Evolutionary conservation across 257 asterid genomes (phyloP).

Genomic region (Verbena officinalis): DNA sequence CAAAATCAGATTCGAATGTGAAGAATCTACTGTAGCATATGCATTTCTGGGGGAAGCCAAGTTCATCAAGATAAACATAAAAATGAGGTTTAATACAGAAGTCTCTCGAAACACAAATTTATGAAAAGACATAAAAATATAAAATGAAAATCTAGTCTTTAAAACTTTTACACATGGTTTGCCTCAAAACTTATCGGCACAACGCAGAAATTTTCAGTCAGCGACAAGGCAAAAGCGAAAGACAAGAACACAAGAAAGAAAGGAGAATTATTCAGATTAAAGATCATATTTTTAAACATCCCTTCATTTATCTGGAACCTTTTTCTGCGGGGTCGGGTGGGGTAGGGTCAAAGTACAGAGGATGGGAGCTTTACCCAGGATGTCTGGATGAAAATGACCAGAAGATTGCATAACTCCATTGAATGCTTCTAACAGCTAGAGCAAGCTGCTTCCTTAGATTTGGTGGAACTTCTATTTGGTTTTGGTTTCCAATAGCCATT

Average conservation of each 20-base stretch:
- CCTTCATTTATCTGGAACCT: not conserved
- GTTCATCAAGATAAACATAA: not conserved
- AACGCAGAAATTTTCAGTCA: not conserved
- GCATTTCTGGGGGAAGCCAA: conserved; percentile 8
- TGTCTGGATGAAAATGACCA: conserved; percentile 72
- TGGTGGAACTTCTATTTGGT: conserved; percentile 37
- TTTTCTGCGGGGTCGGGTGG: not conserved
- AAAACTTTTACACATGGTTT: not conserved
- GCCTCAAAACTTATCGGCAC: not conserved
- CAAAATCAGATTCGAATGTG: conserved; percentile 31
- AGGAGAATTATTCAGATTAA: not conserved
- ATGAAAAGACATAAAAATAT: no score
- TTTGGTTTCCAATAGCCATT: conserved; percentile 55
- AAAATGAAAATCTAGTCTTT: no score
- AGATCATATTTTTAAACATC: not conserved
- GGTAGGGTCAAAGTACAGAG: not conserved
- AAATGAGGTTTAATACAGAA: conserved; percentile 12
- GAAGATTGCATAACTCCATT: conserved; percentile 92
- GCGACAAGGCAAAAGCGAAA: not conserved
- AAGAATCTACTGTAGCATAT: conserved; percentile 1
- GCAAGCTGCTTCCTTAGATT: conserved; percentile 72
- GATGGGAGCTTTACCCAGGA: conserved; percentile 57
- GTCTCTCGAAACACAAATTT: not conserved
- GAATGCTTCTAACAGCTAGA: conserved; percentile 75
- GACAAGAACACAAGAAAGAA: conserved; percentile 16